Conservation (phyloP, 495 filamentous ascomycete species). For the Hyphodiscus hymeniophilus region DNA sequence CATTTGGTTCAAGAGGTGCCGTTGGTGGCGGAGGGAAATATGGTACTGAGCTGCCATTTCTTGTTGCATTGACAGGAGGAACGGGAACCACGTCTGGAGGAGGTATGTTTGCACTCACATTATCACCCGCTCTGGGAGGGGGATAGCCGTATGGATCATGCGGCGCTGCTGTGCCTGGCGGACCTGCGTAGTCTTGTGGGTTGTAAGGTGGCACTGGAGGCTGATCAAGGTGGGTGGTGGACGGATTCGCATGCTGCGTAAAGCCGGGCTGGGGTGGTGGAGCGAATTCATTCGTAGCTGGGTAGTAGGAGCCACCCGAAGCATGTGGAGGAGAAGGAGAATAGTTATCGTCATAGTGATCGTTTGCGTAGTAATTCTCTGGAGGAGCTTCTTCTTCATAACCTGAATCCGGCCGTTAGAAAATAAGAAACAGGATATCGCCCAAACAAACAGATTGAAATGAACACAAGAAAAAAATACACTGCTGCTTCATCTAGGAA, state of each 20-base stretch:
- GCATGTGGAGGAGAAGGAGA: conserved; percentile 43
- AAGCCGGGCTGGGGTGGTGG: conserved; percentile 28
- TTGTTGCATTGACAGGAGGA: background rate
- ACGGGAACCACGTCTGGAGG: conserved; percentile 6
- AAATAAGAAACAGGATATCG: conserved; percentile 11
- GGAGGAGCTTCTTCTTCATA: conserved; percentile 27
- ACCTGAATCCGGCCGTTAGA: conserved; percentile 16
- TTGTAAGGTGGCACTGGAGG: conserved; percentile 31
- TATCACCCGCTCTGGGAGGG: conserved; percentile 19
- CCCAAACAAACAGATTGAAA: background rate
- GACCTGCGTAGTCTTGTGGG: conserved; percentile 31
- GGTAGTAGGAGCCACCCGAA: conserved; percentile 43
- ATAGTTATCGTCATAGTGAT: conserved; percentile 25
- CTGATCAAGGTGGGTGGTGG: conserved; percentile 13
- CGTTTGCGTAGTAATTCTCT: conserved; percentile 27
- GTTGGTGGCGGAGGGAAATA: conserved; percentile 23
- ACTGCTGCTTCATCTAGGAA: conserved; percentile 15
- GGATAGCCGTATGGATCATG: conserved; percentile 17
- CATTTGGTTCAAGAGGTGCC: conserved; percentile 13
- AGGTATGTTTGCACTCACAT: conserved; percentile 24
- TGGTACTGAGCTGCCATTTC: conserved; percentile 4
- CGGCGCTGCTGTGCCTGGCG: conserved; percentile 12
- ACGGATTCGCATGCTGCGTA: conserved; percentile 10
- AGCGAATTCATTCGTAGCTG: conserved; percentile 32
- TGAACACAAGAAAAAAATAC: background rate